Evolutionary conservation across 192 early-diverging fungal genomes (phyloP), one percentile per base, ranked within the genome.

Genomic region (Coemansia sp.): DNA sequence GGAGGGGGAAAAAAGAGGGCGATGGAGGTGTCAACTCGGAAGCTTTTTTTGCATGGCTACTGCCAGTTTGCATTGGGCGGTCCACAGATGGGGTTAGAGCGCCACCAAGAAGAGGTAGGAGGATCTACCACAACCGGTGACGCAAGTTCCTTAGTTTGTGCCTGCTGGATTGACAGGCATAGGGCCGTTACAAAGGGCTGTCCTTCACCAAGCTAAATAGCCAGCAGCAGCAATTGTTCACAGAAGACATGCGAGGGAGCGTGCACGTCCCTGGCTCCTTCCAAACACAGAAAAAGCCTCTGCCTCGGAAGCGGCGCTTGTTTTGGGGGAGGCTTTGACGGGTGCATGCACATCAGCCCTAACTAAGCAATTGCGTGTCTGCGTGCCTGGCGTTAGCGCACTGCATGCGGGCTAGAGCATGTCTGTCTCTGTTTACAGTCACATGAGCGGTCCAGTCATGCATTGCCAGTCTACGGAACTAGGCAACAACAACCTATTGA

Each of bases 71-170:
- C n/a, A n/a, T n/a, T n/a, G n/a, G n/a, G n/a, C 53, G 29, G 53
- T 57, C 31, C 53, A 15, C 50, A 25, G 50, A 53, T 25, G 25
- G 50, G 50, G 50, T n/a, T n/a, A n/a, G 23, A 25, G 19, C 25
- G 25, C 50, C 50, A 29, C 50, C 25, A 29, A n/a, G 50, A 25
- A 29, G 50, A 53, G 50, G 25, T 8, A n/a, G 48, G 10, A 55
- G 53, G 53, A 57, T 57, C 53, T 57, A 31, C 53, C 10, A 31
- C 53, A 57, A 57, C 53, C 29, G 29, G 53, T 29, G 25, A 53
- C 23, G 50, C 50, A 29, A 27, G 23, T 57, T 32, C 15, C 21
- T 31, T 55, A 19, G 27, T 55, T 55, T 12, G 15, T 12, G 51
- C 51, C 51, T 21, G n/a, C 1, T 41, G 39, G 39, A 41, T 41